phyloP scores from a whole-genome alignment of 1,139 yeast species.

The Williopsis jadinii region DNA sequence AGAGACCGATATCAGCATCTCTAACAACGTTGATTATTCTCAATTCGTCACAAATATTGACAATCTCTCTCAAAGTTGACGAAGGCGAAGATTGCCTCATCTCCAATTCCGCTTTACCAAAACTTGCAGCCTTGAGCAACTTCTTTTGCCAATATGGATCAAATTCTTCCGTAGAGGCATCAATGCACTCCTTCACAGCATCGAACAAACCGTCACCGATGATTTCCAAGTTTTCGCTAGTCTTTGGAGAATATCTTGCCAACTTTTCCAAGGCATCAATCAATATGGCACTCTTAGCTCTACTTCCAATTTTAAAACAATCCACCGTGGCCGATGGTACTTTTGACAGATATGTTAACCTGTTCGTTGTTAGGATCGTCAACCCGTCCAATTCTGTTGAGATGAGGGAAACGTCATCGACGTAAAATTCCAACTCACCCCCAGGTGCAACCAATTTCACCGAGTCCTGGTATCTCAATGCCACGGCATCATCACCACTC shows the following conservation, averaged over 20 bases:
- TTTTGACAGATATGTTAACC: constrained; percentile 57
- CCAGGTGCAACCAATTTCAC: constrained; percentile 67
- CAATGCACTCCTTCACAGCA: constrained; percentile 68
- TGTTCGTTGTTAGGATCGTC: constrained; percentile 50
- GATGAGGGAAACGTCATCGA: constrained; percentile 31
- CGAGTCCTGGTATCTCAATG: constrained; percentile 54
- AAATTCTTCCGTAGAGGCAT: constrained; percentile 73
- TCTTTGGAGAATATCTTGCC: constrained; percentile 67
- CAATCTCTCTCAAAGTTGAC: constrained; percentile 33
- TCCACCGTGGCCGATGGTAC: constrained; percentile 55
- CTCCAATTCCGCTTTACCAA: constrained; percentile 57
- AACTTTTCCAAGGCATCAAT: constrained; percentile 77
- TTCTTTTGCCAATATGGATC: constrained; percentile 75
- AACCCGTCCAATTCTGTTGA: constrained; percentile 66
- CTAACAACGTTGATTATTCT: constrained; percentile 68
- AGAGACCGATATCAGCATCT: constrained; percentile 56
- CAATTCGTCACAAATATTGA: constrained; percentile 50
- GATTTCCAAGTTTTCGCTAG: constrained; percentile 69
- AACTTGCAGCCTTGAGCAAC: constrained; percentile 71
- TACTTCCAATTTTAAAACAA: constrained; percentile 76
- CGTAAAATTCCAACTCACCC: constrained; percentile 41
- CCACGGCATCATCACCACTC: constrained; percentile 86
- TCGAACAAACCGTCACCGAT: constrained; percentile 39
- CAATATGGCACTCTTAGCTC: constrained; percentile 75
- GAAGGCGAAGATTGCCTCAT: constrained; percentile 5